These are phyloP conservation scores for Cyberlindnera samutprakarnensis DNA, from an alignment of 805 yeast genomes.

Conservation along the genomic window DNA sequence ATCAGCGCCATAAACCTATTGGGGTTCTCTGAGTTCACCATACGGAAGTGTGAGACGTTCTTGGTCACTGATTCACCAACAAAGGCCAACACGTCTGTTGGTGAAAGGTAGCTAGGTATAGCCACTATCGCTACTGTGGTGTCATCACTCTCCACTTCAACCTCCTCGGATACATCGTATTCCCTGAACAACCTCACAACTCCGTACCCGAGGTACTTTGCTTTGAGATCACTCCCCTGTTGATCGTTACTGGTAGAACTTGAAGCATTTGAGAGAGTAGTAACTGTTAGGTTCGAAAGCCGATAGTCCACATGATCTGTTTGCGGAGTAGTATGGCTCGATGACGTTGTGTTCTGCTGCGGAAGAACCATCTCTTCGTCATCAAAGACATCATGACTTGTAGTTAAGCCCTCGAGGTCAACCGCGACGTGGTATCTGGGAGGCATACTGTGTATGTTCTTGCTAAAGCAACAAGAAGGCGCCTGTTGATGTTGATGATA, in stretches of 20 bases:
- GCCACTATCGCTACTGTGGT: conserved; percentile 76
- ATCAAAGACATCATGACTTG: background rate
- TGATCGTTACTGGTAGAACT: background rate
- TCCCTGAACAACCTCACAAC: conserved; percentile 61
- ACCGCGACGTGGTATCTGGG: conserved; percentile 4
- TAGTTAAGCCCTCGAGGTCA: conserved; percentile 1
- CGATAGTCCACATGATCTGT: conserved; percentile 13
- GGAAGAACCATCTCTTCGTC: too few relatives aligned
- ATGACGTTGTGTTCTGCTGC: too few relatives aligned
- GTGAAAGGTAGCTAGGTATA: conserved; percentile 80
- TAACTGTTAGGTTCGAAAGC: conserved; percentile 26
- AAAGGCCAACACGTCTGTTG: conserved; percentile 76
- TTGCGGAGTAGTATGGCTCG: too few relatives aligned
- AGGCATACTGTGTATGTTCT: background rate
- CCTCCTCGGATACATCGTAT: conserved; percentile 24
- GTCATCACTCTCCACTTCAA: conserved; percentile 40
- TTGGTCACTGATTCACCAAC: conserved; percentile 56
- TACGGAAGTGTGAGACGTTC: conserved; percentile 61
- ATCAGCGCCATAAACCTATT: conserved; percentile 71
- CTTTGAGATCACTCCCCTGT: conserved; percentile 26
- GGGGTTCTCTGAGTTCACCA: conserved; percentile 57
- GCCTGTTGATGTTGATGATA: too few relatives aligned
- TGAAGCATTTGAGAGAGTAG: conserved; percentile 17
- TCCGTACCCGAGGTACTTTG: conserved; percentile 66
- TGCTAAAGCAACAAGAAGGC: too few relatives aligned